Conservation (phyloP, 2,329 filamentous ascomycete genomes). For the Rhynchosporium secalis region DNA sequence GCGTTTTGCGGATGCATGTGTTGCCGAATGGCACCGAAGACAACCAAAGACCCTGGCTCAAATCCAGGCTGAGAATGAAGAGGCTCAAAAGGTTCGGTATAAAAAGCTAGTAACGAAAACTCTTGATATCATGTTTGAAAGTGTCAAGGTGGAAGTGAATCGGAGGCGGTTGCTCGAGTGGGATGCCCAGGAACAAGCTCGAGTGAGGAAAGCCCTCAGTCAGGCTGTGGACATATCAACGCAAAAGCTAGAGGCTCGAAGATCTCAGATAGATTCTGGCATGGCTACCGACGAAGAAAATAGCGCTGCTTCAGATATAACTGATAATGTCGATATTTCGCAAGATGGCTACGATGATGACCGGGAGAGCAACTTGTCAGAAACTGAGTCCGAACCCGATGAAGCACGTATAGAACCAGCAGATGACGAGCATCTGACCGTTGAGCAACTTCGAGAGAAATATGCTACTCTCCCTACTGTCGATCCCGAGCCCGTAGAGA, state of each 20-base stretch:
- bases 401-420: conserved; percentile 50
- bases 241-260: conserved; percentile 64
- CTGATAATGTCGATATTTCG: conserved; percentile 38
- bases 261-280: conserved; percentile 54
- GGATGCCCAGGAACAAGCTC: conserved; percentile 64
- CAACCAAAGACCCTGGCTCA: conserved; percentile 79
- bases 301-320: conserved; percentile 34
- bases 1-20: conserved; percentile 73
- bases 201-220: conserved; percentile 67
- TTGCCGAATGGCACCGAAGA: conserved; percentile 71
- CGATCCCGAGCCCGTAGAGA: conserved; percentile 37
- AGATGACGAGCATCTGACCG: conserved; percentile 65
- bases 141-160: conserved; percentile 62
- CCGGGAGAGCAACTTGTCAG: conserved; percentile 61
- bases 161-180: conserved; percentile 59
- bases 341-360: conserved; percentile 42
- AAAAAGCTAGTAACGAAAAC: conserved; percentile 63
- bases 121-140: conserved; percentile 61
- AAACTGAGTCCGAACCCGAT: conserved; percentile 60
- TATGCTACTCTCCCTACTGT: conserved; percentile 63
- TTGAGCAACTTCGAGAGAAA: conserved; percentile 68
- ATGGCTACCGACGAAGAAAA: conserved; percentile 46
- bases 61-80: conserved; percentile 73
- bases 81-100: conserved; percentile 67
- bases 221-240: conserved; percentile 73